A percentile compares a stretch with the other conserved stretches of the same genome.
phyloP scores from a whole-genome alignment of 805 yeast genomes.

The Kluyveromyces dobzhanskii region DNA sequence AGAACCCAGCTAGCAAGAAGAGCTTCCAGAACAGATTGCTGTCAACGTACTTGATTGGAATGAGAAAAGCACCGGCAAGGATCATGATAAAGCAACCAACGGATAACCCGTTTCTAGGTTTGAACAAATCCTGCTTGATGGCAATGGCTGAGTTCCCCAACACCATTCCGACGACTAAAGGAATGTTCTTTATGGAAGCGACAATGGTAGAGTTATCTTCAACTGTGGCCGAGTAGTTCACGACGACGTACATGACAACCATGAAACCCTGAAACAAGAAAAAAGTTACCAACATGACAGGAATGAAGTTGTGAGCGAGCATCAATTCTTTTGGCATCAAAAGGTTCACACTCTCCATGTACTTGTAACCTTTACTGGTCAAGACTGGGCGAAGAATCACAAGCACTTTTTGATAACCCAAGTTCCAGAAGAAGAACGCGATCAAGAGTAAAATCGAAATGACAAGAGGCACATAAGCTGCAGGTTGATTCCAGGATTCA shows the following conservation, averaged over 20 bases:
- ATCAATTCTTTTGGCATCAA: conserved; percentile 26
- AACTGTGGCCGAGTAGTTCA: conserved; percentile 23
- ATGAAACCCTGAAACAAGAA: conserved; percentile 17
- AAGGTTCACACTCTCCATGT: conserved; percentile 8
- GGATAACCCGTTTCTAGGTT: conserved; percentile 18
- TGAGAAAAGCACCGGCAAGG: conserved; percentile 18
- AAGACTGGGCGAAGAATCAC: conserved; percentile 4
- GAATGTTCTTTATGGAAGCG: conserved; percentile 31
- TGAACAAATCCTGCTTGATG: conserved; percentile 11
- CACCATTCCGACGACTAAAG: conserved; percentile 27
- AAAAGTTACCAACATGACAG: conserved; percentile 15
- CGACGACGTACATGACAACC: conserved; percentile 13
- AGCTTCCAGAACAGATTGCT: conserved; percentile 25
- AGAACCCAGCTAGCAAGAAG: conserved; percentile 19
- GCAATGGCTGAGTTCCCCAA: conserved; percentile 23
- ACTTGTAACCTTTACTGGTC: not conserved
- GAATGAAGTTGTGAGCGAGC: conserved; percentile 20
- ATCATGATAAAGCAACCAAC: conserved; percentile 11
- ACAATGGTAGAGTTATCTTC: conserved; percentile 27
- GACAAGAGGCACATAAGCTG: conserved; percentile 34
- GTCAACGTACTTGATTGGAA: conserved; percentile 13
- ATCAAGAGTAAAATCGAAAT: conserved; percentile 31
- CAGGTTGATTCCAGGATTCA: conserved; percentile 33
- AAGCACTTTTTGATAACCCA: conserved; percentile 13
- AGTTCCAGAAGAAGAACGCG: conserved; percentile 28